A percentile compares a stretch with the other conserved stretches of the same genome.
These are phyloP conservation scores for Umbilicus rupestris DNA, from an alignment of 164 flowering plant genomes.

Conservation along the genomic window DNA sequence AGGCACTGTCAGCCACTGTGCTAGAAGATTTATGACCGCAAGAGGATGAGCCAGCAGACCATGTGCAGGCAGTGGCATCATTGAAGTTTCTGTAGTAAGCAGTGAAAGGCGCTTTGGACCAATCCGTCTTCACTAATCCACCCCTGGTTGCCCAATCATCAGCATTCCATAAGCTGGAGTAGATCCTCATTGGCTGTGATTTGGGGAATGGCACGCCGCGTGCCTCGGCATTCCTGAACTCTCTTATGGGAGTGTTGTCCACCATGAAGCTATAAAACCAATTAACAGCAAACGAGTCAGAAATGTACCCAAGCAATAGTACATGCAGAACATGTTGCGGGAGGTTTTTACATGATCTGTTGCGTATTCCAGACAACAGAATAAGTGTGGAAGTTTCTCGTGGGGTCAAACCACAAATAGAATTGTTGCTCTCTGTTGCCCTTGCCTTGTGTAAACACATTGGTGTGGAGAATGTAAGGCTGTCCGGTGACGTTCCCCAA, in stretches of 20 bases:
- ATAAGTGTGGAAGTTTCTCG: slow-evolving; percentile 2
- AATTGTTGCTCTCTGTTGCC: background rate
- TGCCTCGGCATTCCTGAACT: background rate
- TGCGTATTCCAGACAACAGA: slow-evolving; percentile 4
- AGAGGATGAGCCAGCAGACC: background rate
- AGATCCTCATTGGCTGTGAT: background rate
- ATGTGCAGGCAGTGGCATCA: background rate
- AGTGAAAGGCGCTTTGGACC: background rate
- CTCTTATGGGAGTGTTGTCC: slow-evolving; percentile 3
- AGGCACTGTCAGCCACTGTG: background rate
- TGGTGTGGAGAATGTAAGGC: background rate
- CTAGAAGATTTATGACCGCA: background rate
- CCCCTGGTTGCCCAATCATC: slow-evolving; percentile 3
- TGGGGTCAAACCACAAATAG: slow-evolving; percentile 1
- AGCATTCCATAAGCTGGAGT: slow-evolving; percentile 3
- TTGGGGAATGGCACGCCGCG: slow-evolving; percentile 1
- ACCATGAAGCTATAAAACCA: background rate
- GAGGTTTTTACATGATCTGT: background rate
- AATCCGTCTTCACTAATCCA: slow-evolving; percentile 1
- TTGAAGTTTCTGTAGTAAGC: slow-evolving; percentile 6
- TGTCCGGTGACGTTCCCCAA: slow-evolving; percentile 1
- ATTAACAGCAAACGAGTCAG: background rate
- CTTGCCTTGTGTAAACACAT: slow-evolving; percentile 6
- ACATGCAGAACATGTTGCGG: background rate
- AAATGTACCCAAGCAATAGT: background rate